Conservation (phyloP, 2,329 filamentous ascomycete genomes). For the Thelonectria olida region DNA sequence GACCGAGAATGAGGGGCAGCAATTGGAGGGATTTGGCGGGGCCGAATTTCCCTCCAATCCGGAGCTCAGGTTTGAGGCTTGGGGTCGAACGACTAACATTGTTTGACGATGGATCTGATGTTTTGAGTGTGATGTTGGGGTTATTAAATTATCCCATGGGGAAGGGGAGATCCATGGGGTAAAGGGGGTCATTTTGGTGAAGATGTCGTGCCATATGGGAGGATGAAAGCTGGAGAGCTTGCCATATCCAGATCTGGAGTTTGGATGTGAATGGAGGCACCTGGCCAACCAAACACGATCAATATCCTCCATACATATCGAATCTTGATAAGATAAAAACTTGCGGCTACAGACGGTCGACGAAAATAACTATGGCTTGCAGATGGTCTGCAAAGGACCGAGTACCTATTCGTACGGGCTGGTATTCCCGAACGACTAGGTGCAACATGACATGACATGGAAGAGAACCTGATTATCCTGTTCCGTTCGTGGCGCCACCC, state of each 20-base stretch:
- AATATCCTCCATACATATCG: no score
- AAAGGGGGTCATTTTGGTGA: neutral
- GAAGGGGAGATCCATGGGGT: neutral
- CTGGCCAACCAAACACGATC: no score
- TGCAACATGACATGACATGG: neutral
- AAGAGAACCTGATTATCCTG: neutral
- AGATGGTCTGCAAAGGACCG: neutral
- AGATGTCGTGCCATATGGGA: neutral
- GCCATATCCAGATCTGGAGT: neutral
- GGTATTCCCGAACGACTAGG: neutral
- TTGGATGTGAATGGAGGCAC: neutral
- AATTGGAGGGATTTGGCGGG: slow-evolving; percentile 42
- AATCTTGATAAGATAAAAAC: neutral
- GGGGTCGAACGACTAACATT: slow-evolving; percentile 6
- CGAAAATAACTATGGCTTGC: neutral
- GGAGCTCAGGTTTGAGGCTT: neutral
- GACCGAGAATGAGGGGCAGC: slow-evolving; percentile 32
- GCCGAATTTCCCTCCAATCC: slow-evolving; percentile 36
- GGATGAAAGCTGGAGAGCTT: neutral
- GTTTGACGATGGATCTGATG: slow-evolving; percentile 27
- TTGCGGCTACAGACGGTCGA: neutral
- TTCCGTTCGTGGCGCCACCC: neutral
- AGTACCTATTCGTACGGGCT: neutral
- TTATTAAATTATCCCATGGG: slow-evolving; percentile 7
- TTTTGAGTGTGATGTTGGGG: slow-evolving; percentile 27